phyloP scores from a whole-genome alignment of 768 basidiomycete genomes.

The Coprinopsis cinerea region DNA sequence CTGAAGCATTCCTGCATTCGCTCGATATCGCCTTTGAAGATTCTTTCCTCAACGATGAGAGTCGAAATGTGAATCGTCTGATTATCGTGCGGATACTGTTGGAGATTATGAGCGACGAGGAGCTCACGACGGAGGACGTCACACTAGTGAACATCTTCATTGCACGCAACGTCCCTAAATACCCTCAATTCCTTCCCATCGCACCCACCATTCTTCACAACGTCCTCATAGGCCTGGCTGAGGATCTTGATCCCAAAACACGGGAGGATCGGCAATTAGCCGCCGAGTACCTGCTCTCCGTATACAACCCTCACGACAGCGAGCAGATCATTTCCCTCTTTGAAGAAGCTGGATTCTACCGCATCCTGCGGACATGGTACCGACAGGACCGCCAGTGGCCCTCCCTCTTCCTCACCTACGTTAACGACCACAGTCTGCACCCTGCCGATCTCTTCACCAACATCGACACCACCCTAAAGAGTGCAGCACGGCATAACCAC shows the following conservation, averaged over 20 bases:
- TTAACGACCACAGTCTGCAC: conserved; percentile 65
- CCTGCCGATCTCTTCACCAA: conserved; percentile 58
- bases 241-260: conserved; percentile 69
- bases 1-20: conserved; percentile 90
- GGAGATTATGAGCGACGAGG: conserved; percentile 59
- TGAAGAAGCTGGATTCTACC: conserved; percentile 80
- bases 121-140: conserved; percentile 52
- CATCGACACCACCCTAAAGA: conserved; percentile 54
- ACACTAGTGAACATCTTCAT: conserved; percentile 95
- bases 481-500: conserved; percentile 40
- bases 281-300: conserved; percentile 87
- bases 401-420: conserved; percentile 62
- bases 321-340: conserved; percentile 66
- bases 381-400: conserved; percentile 73
- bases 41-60: conserved; percentile 77
- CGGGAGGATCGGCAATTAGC: conserved; percentile 94
- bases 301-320: conserved; percentile 78
- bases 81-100: conserved; percentile 79
- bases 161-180: conserved; percentile 94
- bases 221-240: conserved; percentile 73
- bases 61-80: conserved; percentile 62
- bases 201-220: conserved; percentile 62
- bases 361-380: conserved; percentile 82
- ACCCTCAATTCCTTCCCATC: conserved; percentile 78
- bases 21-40: conserved; percentile 96